These are phyloP conservation scores for Dendrobium nobile DNA, from an alignment of 106 monocot species.

Conservation along the genomic window DNA sequence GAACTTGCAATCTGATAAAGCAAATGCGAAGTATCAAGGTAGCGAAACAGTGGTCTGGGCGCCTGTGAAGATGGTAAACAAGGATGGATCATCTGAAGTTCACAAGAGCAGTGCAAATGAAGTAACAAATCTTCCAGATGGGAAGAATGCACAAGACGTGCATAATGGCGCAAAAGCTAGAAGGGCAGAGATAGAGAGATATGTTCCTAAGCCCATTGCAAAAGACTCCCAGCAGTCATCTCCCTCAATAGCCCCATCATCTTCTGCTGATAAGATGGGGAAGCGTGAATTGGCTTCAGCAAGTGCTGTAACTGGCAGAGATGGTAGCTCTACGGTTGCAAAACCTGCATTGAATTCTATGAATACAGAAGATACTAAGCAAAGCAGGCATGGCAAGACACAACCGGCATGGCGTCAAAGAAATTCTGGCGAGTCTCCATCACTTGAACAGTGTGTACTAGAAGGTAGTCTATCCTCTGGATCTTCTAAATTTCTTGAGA, in stretches of 20 bases:
- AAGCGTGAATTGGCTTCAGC: slow-evolving; percentile 7
- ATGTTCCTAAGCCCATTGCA: slow-evolving; percentile 74
- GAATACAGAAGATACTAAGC: slow-evolving; percentile 31
- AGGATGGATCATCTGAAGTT: slow-evolving; percentile 32
- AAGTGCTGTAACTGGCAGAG: slow-evolving; percentile 6
- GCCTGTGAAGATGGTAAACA: slow-evolving; percentile 55
- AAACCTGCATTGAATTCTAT: slow-evolving; percentile 17
- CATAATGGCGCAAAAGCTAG: slow-evolving; percentile 43
- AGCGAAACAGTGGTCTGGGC: slow-evolving; percentile 73
- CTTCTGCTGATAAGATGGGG: slow-evolving; percentile 1
- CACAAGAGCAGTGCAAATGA: slow-evolving; percentile 1
- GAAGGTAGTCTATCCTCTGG: slow-evolving; percentile 19
- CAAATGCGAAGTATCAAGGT: slow-evolving; percentile 47
- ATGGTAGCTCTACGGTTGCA: slow-evolving; percentile 5
- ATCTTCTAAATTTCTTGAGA: slow-evolving; percentile 7
- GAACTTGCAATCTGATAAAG: slow-evolving; percentile 36
- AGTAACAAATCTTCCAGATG: slow-evolving; percentile 11
- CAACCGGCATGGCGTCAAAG: slow-evolving; percentile 66
- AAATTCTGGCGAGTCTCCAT: slow-evolving; percentile 13
- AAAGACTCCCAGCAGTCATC: slow-evolving; percentile 24
- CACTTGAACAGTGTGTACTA: neutral
- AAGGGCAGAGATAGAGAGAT: slow-evolving; percentile 94
- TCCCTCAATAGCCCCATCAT: neutral
- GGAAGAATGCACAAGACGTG: slow-evolving; percentile 21
- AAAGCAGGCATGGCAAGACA: slow-evolving; percentile 34